Percentiles rank a stretch among this genome's conserved stretches.
Conservation (phyloP, 2,329 filamentous ascomycete genomes). For the Fusarium sp. region DNA sequence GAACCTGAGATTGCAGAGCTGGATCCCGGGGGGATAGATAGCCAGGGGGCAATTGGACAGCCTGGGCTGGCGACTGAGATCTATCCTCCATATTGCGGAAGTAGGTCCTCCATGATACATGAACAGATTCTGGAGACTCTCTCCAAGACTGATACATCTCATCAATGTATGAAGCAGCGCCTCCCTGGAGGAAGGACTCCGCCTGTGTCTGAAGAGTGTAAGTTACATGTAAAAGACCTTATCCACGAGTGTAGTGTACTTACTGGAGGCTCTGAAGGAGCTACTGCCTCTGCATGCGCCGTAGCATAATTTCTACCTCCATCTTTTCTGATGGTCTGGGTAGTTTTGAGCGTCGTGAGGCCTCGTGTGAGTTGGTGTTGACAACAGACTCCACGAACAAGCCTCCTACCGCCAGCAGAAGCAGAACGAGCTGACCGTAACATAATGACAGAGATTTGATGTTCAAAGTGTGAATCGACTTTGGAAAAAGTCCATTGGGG, state of each 20-base stretch:
- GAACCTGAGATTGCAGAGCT: conserved; percentile 52
- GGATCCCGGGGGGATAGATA: conserved; percentile 76
- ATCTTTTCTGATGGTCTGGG: background rate
- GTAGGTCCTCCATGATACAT: conserved; percentile 98
- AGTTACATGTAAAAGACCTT: background rate
- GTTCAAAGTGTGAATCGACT: background rate
- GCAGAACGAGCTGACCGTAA: conserved; percentile 1
- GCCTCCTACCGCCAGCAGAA: background rate
- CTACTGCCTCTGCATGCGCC: background rate
- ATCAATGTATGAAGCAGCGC: conserved; percentile 97
- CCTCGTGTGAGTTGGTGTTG: background rate
- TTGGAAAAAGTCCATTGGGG: background rate
- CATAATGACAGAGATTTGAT: background rate
- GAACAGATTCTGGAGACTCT: conserved; percentile 88
- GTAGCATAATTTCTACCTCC: background rate
- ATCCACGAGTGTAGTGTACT: background rate
- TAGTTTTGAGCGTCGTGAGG: background rate
- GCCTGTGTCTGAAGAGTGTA: background rate
- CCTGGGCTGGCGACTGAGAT: conserved; percentile 94
- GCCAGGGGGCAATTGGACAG: conserved; percentile 93
- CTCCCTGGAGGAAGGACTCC: conserved; percentile 82
- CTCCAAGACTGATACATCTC: conserved; percentile 99
- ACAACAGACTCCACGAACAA: background rate
- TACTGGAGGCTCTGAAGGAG: background rate
- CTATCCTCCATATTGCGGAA: conserved; percentile 99